Conservation (phyloP, 805 yeast species). For the Candida hispaniensis region DNA sequence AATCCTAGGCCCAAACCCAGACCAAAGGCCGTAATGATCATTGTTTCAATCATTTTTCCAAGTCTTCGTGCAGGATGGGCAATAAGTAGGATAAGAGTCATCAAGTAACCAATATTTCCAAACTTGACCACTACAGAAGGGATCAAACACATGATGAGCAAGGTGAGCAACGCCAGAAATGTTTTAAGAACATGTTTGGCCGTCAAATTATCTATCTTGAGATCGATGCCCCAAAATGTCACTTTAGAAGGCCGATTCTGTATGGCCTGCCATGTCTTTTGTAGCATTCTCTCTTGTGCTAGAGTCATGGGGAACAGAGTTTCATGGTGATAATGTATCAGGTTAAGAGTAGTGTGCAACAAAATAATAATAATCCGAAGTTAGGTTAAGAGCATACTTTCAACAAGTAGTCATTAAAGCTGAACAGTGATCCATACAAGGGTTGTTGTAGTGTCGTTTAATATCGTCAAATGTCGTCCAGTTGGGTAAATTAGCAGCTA, state of each 20-base stretch:
- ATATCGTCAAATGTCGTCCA: no score
- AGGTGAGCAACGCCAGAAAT: constrained; percentile 2
- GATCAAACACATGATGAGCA: constrained; percentile 10
- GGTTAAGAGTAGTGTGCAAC: no score
- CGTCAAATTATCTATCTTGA: constrained; percentile 8
- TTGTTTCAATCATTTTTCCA: constrained; percentile 5
- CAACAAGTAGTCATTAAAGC: no score
- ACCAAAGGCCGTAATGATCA: constrained; percentile 19
- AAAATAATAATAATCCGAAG: no score
- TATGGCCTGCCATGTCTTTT: constrained; percentile 2
- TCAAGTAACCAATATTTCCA: constrained; percentile 10
- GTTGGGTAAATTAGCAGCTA: no score
- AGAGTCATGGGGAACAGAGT: no score
- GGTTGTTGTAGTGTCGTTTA: no score
- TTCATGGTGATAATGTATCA: no score
- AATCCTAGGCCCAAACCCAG: constrained; percentile 2
- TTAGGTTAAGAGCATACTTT: no score
- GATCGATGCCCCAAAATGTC: constrained; percentile 2
- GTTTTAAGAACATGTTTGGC: constrained; percentile 10
- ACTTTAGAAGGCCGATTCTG: constrained; percentile 8
- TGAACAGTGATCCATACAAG: no score
- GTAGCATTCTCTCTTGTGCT: no score
- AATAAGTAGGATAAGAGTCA: constrained; percentile 7
- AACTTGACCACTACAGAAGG: constrained; percentile 5
- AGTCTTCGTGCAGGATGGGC: constrained; percentile 11